These are phyloP conservation scores for Cordyceps cicadae DNA, from an alignment of 2,329 filamentous ascomycete species.

Conservation along the genomic window DNA sequence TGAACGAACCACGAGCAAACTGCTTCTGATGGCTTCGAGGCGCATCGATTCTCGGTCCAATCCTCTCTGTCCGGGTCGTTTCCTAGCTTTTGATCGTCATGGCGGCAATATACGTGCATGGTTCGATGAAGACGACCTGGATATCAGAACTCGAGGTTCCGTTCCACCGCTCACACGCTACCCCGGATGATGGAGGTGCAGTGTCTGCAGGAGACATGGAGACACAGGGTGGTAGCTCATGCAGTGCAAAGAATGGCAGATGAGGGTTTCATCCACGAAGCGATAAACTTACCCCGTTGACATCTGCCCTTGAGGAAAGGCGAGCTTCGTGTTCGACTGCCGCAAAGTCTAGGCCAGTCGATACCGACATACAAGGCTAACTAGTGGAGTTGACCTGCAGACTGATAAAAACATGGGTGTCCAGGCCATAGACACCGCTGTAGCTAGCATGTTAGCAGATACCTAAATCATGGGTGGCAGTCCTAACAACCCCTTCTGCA, in stretches of 20 bases:
- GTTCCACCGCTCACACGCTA: background rate
- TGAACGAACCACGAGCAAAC: background rate
- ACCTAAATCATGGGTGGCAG: background rate
- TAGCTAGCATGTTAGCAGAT: background rate
- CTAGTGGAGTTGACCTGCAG: background rate
- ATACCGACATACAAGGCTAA: no score
- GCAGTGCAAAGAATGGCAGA: background rate
- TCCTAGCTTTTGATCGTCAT: background rate
- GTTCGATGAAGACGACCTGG: background rate
- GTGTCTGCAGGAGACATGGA: background rate
- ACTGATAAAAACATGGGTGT: background rate
- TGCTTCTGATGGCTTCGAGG: background rate
- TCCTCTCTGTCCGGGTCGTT: background rate
- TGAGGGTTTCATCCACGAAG: background rate
- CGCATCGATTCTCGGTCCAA: background rate
- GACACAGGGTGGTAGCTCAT: background rate
- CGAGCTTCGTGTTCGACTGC: background rate
- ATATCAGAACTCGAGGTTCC: background rate
- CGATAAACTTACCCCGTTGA: background rate
- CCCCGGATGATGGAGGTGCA: background rate
- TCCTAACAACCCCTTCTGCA: background rate
- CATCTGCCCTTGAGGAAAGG: background rate
- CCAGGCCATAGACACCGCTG: background rate
- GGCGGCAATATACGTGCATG: background rate
- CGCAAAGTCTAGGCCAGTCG: background rate